These are phyloP conservation scores for Guillardia theta DNA, from an alignment of 78 protist genomes.

Conservation along the genomic window DNA sequence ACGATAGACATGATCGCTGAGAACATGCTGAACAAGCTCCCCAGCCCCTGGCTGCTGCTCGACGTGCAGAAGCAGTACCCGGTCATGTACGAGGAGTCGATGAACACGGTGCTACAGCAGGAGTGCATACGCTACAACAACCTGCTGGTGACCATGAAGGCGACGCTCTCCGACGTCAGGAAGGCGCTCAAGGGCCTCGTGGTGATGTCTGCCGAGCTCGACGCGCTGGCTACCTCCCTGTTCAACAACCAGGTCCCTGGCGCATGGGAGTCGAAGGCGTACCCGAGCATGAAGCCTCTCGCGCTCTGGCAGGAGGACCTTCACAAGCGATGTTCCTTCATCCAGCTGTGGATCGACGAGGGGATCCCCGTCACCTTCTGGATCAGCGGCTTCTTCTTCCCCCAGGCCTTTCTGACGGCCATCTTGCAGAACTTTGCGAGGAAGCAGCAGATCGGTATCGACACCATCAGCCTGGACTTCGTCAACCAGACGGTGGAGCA, in stretches of 20 bases:
- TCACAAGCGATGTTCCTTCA: conserved; percentile 58
- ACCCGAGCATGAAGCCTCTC: conserved; percentile 83
- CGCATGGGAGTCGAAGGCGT: conserved; percentile 52
- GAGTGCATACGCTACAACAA: conserved; percentile 81
- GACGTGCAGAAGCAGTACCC: conserved; percentile 58
- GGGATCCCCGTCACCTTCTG: conserved; percentile 74
- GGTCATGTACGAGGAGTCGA: conserved; percentile 60
- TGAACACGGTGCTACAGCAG: conserved; percentile 76
- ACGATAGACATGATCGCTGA: conserved; percentile 27
- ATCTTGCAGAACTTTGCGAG: conserved; percentile 80
- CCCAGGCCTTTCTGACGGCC: conserved; percentile 89
- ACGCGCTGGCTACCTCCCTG: conserved; percentile 59
- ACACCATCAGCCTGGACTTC: conserved; percentile 60
- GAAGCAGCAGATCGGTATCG: conserved; percentile 54
- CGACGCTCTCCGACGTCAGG: conserved; percentile 56
- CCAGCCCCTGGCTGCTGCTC: conserved; percentile 35
- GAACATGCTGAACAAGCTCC: conserved; percentile 48
- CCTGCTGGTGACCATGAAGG: conserved; percentile 53
- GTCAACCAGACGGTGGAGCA: not conserved
- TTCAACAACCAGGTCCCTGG: conserved; percentile 55
- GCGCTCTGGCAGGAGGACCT: conserved; percentile 80
- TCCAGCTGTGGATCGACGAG: conserved; percentile 69
- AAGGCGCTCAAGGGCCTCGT: conserved; percentile 81
- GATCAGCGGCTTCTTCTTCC: conserved; percentile 88
- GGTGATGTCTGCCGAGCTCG: conserved; percentile 75